phyloP scores from a whole-genome alignment of 164 flowering plant genomes.

The Sextonia rubra region DNA sequence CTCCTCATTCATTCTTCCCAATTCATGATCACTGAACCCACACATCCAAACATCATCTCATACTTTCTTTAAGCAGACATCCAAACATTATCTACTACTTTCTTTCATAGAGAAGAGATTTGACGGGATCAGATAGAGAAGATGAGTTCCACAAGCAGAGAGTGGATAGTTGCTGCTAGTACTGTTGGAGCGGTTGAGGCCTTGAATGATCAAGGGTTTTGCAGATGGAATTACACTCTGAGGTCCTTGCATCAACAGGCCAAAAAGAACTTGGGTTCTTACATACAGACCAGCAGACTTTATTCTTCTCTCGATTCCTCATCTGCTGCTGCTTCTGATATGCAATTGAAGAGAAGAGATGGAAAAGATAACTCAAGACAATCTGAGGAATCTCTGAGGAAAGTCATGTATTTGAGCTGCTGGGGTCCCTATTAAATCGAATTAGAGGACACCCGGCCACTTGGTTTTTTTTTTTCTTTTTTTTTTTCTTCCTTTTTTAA shows the following conservation, averaged over 20 bases:
- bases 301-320: slow-evolving; percentile 5
- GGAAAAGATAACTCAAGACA: background rate
- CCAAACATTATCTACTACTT: background rate
- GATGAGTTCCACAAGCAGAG: slow-evolving; percentile 16
- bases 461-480: too few relatives aligned
- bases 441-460: too few relatives aligned
- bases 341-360: background rate
- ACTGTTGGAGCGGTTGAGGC: background rate
- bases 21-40: background rate
- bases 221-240: slow-evolving; percentile 20
- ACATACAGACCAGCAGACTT: slow-evolving; percentile 11
- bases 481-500: too few relatives aligned
- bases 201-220: slow-evolving; percentile 22
- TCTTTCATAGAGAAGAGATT: background rate
- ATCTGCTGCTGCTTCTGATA: background rate
- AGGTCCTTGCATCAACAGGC: slow-evolving; percentile 14
- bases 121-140: background rate
- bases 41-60: background rate
- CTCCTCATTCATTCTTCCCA: background rate
- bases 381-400: slow-evolving; percentile 22
- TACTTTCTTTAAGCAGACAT: background rate
- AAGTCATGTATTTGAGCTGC: slow-evolving; percentile 21
- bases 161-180: slow-evolving; percentile 19
- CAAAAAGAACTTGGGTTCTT: slow-evolving; percentile 8
- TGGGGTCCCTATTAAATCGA: slow-evolving; percentile 15